Percentiles rank a stretch among this genome's conserved stretches.
Conservation (phyloP, 257 asterid genomes). For the Haberlea rhodopensis region DNA sequence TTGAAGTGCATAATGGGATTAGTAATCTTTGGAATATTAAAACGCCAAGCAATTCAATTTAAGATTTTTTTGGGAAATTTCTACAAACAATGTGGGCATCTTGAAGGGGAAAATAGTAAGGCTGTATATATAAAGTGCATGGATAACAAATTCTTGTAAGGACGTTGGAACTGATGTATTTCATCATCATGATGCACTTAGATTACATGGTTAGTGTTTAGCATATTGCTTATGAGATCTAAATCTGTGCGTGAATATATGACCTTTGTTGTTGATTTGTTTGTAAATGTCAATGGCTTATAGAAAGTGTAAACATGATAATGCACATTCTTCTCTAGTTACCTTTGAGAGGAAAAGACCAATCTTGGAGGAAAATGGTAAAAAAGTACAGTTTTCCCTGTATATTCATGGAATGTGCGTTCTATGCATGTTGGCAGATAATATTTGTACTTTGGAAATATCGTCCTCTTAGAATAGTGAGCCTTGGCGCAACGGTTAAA, state of each 20-base stretch:
- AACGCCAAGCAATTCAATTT: background rate
- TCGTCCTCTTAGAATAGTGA: background rate
- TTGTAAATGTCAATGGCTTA: background rate
- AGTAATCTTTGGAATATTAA: too few relatives aligned
- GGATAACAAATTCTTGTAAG: background rate
- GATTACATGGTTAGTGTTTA: background rate
- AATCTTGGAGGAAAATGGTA: background rate
- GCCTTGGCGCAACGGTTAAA: too few relatives aligned
- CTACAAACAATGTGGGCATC: background rate
- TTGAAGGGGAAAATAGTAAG: background rate
- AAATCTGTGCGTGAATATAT: background rate
- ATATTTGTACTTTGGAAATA: background rate
- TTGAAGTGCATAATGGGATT: too few relatives aligned
- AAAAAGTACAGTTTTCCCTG: background rate
- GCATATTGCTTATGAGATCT: background rate
- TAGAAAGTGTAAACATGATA: background rate
- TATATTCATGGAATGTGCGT: background rate
- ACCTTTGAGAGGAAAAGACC: background rate
- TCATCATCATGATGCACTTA: background rate
- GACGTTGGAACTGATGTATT: background rate
- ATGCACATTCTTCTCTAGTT: background rate
- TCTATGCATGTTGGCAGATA: too few relatives aligned
- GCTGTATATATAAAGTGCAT: background rate
- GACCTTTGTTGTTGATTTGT: background rate
- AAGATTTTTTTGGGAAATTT: background rate